phyloP scores from a whole-genome alignment of 257 asterid species.

The Datura wrightii region DNA sequence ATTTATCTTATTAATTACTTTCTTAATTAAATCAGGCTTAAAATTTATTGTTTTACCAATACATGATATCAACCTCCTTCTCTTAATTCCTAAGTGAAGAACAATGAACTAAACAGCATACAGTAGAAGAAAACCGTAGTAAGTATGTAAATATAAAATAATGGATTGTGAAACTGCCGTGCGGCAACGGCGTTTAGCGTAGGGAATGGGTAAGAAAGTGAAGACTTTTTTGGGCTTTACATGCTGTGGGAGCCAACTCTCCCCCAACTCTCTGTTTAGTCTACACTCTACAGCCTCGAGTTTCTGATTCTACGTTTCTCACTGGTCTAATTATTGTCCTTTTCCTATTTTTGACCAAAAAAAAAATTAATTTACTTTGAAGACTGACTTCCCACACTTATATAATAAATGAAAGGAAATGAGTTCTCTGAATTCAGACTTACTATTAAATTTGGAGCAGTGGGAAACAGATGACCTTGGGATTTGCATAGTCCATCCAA shows the following conservation, averaged over 20 bases:
- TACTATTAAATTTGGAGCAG: neutral
- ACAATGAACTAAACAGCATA: neutral
- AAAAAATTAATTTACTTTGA: neutral
- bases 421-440: slow-evolving; percentile 32
- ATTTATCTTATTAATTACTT: too few species aligned
- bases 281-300: neutral
- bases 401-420: slow-evolving; percentile 31
- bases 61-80: neutral
- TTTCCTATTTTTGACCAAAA: neutral
- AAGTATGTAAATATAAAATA: too few species aligned
- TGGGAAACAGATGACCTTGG: slow-evolving; percentile 28
- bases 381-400: neutral
- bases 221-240: neutral
- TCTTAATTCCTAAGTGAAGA: neutral
- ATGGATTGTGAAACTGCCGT: neutral
- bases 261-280: too few species aligned
- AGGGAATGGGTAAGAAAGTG: neutral
- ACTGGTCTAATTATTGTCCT: slow-evolving; percentile 2
- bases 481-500: neutral
- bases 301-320: slow-evolving; percentile 25
- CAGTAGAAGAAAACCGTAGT: neutral
- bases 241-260: neutral
- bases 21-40: too few species aligned
- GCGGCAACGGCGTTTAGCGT: slow-evolving; percentile 28
- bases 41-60: too few species aligned